These are phyloP conservation scores for Meyerozyma guilliermondii DNA, from an alignment of 1,139 yeast genomes.

Conservation along the genomic window DNA sequence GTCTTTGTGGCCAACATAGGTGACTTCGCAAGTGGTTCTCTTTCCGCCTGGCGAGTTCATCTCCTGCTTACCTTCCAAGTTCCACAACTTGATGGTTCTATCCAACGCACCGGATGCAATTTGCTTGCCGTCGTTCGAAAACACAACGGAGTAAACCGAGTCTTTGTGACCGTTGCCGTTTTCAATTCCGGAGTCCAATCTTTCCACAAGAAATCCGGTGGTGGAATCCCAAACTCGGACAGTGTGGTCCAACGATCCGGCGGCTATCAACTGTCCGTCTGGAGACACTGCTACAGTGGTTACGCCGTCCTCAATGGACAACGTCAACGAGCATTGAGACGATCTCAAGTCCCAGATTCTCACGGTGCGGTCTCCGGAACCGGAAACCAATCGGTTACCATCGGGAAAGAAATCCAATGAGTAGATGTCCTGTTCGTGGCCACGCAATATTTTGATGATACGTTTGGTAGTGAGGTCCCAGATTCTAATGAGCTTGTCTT, in stretches of 20 bases:
- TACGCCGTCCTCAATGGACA: constrained; percentile 94
- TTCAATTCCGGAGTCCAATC: constrained; percentile 85
- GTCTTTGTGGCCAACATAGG: constrained; percentile 95
- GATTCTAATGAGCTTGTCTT: constrained; percentile 91
- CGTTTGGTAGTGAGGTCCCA: constrained; percentile 92
- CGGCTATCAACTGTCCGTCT: constrained; percentile 91
- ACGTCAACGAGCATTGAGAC: constrained; percentile 84
- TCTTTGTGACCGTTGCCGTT: constrained; percentile 93
- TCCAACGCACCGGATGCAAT: constrained; percentile 94
- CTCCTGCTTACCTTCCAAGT: constrained; percentile 60
- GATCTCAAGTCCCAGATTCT: constrained; percentile 94
- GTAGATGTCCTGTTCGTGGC: constrained; percentile 97
- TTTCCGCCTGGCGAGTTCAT: constrained; percentile 26
- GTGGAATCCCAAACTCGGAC: constrained; percentile 97
- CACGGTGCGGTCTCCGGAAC: constrained; percentile 95
- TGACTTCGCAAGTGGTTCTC: constrained; percentile 76
- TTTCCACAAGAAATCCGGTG: constrained; percentile 87
- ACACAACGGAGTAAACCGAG: constrained; percentile 92
- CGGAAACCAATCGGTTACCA: constrained; percentile 90
- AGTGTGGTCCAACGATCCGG: constrained; percentile 92
- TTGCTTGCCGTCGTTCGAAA: constrained; percentile 87
- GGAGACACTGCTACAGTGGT: constrained; percentile 97
- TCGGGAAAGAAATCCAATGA: constrained; percentile 94
- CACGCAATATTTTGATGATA: constrained; percentile 81
- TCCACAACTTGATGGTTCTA: constrained; percentile 95